phyloP scores from a whole-genome alignment of 2,329 filamentous ascomycete species.

The Grosmannia huntii region DNA sequence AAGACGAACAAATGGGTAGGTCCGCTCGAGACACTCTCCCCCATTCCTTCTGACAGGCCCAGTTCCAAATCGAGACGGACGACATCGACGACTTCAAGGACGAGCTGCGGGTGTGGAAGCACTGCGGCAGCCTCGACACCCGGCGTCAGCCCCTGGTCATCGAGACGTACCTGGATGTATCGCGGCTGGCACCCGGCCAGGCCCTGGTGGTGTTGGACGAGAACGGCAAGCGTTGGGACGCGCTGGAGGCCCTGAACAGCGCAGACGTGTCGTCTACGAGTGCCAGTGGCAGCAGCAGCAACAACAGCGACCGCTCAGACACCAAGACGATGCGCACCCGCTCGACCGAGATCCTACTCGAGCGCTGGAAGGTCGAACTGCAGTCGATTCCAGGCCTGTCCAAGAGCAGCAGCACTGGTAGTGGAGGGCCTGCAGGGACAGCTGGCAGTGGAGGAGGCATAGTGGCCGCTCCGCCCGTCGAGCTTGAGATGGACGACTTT shows the following conservation, averaged over 20 bases:
- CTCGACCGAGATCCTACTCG: constrained; percentile 63
- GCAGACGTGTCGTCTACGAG: constrained; percentile 41
- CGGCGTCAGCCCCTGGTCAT: constrained; percentile 75
- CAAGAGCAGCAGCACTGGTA: constrained; percentile 1
- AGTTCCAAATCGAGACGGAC: constrained; percentile 94
- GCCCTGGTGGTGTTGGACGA: constrained; percentile 81
- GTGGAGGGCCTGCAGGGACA: background rate
- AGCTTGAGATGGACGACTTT: constrained; percentile 36
- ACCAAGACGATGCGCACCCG: constrained; percentile 10
- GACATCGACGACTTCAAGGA: constrained; percentile 82
- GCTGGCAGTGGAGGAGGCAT: background rate
- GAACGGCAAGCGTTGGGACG: constrained; percentile 84
- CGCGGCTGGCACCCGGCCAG: constrained; percentile 68
- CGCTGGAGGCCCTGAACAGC: constrained; percentile 65
- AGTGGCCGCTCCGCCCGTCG: background rate
- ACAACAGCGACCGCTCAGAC: constrained; percentile 13
- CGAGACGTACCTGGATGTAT: constrained; percentile 78
- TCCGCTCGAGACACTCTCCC: constrained; percentile 9
- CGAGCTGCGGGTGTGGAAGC: constrained; percentile 71
- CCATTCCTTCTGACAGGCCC: constrained; percentile 3
- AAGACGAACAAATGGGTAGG: constrained; percentile 81
- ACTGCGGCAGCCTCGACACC: constrained; percentile 62
- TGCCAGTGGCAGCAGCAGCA: constrained; percentile 20
- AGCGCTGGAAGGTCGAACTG: constrained; percentile 82
- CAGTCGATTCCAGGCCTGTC: constrained; percentile 36